Evolutionary conservation across 805 yeast genomes (phyloP), one percentile per base, ranked within the genome.

Genomic region (Pichia deserticola): DNA sequence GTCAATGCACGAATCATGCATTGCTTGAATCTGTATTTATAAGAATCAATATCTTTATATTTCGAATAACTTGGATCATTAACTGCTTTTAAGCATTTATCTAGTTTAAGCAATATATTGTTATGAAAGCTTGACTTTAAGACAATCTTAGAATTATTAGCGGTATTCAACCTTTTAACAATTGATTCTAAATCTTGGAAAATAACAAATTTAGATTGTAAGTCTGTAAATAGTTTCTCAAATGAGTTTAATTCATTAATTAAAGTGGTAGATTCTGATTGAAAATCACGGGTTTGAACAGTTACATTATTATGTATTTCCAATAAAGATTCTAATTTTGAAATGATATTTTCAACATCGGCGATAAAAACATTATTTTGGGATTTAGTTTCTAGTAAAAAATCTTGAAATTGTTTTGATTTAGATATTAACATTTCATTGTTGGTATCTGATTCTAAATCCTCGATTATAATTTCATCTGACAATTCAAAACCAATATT

Each of bases 1-100:
- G 93, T 81, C 43, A 89, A 72, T 1, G 95, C 83, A 51, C 96
- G 75, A 1, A 90, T 81, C 75, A 89, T 73, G 59, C 96, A 87
- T 58, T 87, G 95, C 53, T 86, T 79, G 67, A 87, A 88, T 51
- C 90, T 76, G 54, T 81, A 78, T 44, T 75, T 76, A 62, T 86
- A 89, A 2, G 79, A 60, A 30, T 82, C 92, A 10, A 78, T 70
- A 48, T 89, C 96, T 60, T 78, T 81, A 59, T 85, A 84, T 9
- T 61, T 52, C 5, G 60, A 53, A 50, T 81, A 81, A 7, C 71
- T 65, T 47, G 82, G 77, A 3, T 68, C 66, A 8, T 73, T 70
- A 5, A 82, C 72, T 61, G 87, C 90, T 2, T 60, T 66, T 37
- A 90, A 65, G 36, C 95, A 87, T 13, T 66, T 69, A 60, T 89